Evolutionary conservation across 257 asterid genomes (phyloP), one percentile per base, ranked within the genome.

Genomic region (Nicotiana tomentosiformis): DNA sequence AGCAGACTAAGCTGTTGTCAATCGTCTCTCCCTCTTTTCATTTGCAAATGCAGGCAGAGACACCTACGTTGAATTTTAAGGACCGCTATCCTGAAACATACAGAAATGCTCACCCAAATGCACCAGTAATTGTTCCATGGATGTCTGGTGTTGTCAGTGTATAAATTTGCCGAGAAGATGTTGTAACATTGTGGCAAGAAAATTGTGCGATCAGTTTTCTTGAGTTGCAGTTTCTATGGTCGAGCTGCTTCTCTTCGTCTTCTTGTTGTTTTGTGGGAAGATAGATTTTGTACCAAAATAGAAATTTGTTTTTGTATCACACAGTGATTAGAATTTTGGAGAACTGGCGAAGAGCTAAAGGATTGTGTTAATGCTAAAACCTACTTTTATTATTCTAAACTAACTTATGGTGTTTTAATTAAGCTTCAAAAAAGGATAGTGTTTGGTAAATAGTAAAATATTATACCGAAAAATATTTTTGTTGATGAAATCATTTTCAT

Each of bases 61-160:
- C 82, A 16, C 99, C 99, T 8, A 91, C 69, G 56, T 57, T 88
- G 90, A 96, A 84, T 68, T 96, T 91, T 77, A 94, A 94, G 92
- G 95, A 89, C 64, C 85, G 46, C 15, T 96, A 96, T 85, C 82
- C 98, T 3, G 97, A 96, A 43, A 84, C 95, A 68, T 96, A 92
- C 83, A 88, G 98, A 84, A 84, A 86, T 3, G 82, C 93, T 7
- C 98, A 93, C 77, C 94, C 97, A 10, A 91, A 93, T 30, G 97
- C 97, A 5, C 99, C 99, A 0, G 35, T 90, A 43, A 57, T 88
- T 55, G 98, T 96, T 82, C 95, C 98, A 16, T 96, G 99, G 99
- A 97, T 89, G 39, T 87, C 98, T 18, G 98, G 99, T 20, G 90
- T 96, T 60, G 85, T 90, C 62, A 81, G 89, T 82, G 64, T 66